A percentile compares a stretch with the other conserved stretches of the same genome.
Conservation (phyloP, 768 basidiomycete genomes). For the Leccinum uliginosum region DNA sequence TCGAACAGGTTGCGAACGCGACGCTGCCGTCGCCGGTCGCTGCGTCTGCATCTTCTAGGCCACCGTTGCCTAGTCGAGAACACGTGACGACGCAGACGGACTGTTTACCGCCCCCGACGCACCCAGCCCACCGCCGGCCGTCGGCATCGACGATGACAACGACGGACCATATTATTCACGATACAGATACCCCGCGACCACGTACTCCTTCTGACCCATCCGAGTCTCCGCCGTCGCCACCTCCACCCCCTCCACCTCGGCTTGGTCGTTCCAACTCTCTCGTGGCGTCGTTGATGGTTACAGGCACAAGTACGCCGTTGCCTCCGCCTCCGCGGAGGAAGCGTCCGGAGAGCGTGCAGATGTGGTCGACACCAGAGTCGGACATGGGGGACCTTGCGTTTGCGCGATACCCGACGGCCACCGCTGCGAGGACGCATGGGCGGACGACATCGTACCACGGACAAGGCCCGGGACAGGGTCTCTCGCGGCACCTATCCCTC, state of each 20-base stretch:
- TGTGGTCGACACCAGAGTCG: slow-evolving; percentile 23
- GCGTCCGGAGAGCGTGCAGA: slow-evolving; percentile 64
- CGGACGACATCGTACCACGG: slow-evolving; percentile 18
- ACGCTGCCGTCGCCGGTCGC: slow-evolving; percentile 17
- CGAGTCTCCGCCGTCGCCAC: background rate
- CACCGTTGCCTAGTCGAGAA: slow-evolving; percentile 22
- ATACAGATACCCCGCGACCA: slow-evolving; percentile 17
- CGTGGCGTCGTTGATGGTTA: slow-evolving; percentile 20
- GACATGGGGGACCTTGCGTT: slow-evolving; percentile 14
- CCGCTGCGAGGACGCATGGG: slow-evolving; percentile 9
- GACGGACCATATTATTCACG: slow-evolving; percentile 22
- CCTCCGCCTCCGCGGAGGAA: slow-evolving; percentile 49
- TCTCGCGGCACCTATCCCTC: slow-evolving; percentile 40
- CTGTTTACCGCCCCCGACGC: slow-evolving; percentile 42
- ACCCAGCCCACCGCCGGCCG: slow-evolving; percentile 48
- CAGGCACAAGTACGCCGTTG: slow-evolving; percentile 7
- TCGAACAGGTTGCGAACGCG: slow-evolving; percentile 42
- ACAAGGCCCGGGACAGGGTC: slow-evolving; percentile 3
- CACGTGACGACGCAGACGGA: background rate
- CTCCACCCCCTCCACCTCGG: slow-evolving; percentile 29
- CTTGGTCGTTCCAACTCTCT: slow-evolving; percentile 53
- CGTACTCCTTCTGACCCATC: slow-evolving; percentile 1
- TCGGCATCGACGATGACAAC: slow-evolving; percentile 2
- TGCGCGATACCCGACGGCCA: slow-evolving; percentile 5
- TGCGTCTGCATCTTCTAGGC: slow-evolving; percentile 15